Base-by-base conservation (phyloP, 306 rosid species). In the Oxytropis ochrocephala region DNA sequence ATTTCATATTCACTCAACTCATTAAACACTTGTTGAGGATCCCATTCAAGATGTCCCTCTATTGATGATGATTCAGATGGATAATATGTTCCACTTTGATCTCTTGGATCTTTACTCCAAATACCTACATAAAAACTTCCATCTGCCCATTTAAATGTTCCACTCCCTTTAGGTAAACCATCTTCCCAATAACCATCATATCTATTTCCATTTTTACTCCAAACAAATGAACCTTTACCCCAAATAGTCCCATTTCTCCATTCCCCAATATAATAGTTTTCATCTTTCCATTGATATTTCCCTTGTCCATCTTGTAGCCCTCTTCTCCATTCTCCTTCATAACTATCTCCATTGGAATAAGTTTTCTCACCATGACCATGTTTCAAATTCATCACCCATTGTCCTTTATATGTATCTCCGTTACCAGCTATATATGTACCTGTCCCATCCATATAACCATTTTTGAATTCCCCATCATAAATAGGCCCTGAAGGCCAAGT, bases 401-500 rank as follows among this genome's bases (percentile, higher is more conserved):
- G 80, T 33, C 98, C 98, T 42, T 72, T 86, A 38, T 83, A 92
- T 4, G 75, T 77, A 1, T 86, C 93, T 2, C 96, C 93, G 39
- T 83, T 88, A 0, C 85, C 55, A 0, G 83, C 80, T 1, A 67
- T 85, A 11, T 92, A 90, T 1, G 78, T 56, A 0, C 98, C 96
- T 0, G 32, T 76, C 0, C 96, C 98, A 57, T 92, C 96, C 98
- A 92, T 89, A 16, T 88, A 89, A 1, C 95, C 89, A 13, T 58
- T 79, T 51, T 92, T 88, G 75, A 92, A 92, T 21, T 92, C 96
- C 0, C 98, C 98, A 60, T 89, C 98, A 63, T 92, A 92, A 0
- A 82, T 70, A 1, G 95, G 96, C 12, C 98, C 98, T 0, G 86
- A 78, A 0, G 96, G 96, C 98, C 98, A 92, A 13, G 80, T 88